Base-by-base conservation (phyloP, 768 basidiomycete species). In the Calvatia gigantea region DNA sequence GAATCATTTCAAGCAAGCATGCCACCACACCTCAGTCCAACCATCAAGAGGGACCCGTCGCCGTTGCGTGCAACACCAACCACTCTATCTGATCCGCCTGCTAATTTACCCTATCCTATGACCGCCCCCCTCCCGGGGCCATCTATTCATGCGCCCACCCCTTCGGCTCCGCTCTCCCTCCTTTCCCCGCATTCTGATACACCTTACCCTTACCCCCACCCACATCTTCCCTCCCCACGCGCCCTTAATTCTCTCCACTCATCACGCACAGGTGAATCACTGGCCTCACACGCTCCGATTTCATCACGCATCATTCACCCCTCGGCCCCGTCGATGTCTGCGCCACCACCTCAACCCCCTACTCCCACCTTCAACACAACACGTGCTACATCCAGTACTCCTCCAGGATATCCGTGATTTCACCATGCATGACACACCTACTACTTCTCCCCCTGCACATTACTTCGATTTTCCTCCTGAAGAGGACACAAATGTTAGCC, bases 341-440 rank as follows among this genome's bases (percentile, higher is more conserved):
- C 28, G 3, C 44, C 43, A 15, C 9, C 44, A 37, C 2, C 43
- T 25, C 35, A 38, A 14, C 11, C 19, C 50, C 5, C 15, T 28
- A 46, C 39, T 23, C n/a, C 33, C 27, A 43, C 27, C n/a, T 23
- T 32, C 43, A 17, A 58, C n/a, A 39, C 14, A 29, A 19, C 57
- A 62, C 6, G 51, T 62, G 25, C 69, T 81, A 58, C 81, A 84
- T 60, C 76, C 80, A 2, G 74, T 74, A 14, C 79, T 87, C 57
- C 75, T 76, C 56, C 76, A 80, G 41, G 84, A 85, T 60, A 67
- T 84, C 72, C 73, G 73, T 51, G 73, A 78, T 25, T 67, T 73
- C 27, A 64, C 58, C 17, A 41, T 62, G 27, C 56, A 58, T 6
- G 51, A 47, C 28, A 17, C 45, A 0, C 32, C 52, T 1, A 48